A percentile compares a stretch with the other conserved stretches of the same genome.
phyloP scores from a whole-genome alignment of 2,329 filamentous ascomycete species.

The Acrocalymma vagum region DNA sequence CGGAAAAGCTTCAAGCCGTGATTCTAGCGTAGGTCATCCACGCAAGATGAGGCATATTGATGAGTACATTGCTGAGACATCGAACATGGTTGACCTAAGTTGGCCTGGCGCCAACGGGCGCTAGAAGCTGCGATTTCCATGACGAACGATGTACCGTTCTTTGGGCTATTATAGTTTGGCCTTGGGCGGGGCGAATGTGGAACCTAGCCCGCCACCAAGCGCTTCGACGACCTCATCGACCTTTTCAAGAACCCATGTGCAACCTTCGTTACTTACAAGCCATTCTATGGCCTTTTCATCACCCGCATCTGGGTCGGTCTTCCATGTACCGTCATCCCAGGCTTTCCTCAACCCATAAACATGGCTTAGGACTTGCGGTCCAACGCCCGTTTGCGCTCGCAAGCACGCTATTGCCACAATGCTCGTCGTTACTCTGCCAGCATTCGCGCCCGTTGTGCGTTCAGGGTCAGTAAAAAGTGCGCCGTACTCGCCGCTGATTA shows the following conservation, averaged over 20 bases:
- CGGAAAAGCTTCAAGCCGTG: too few species aligned
- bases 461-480: slow-evolving; percentile 75
- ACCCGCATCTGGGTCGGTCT: slow-evolving; percentile 53
- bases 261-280: slow-evolving; percentile 72
- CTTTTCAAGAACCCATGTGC: slow-evolving; percentile 67
- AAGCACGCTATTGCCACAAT: slow-evolving; percentile 78
- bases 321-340: slow-evolving; percentile 70
- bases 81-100: too few species aligned
- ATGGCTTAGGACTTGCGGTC: slow-evolving; percentile 82
- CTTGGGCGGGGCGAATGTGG: slow-evolving; percentile 39
- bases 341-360: slow-evolving; percentile 83
- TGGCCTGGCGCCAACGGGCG: too few species aligned
- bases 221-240: slow-evolving; percentile 67
- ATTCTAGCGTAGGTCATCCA: too few species aligned
- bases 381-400: slow-evolving; percentile 81
- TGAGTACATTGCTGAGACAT: too few species aligned
- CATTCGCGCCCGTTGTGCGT: slow-evolving; percentile 56
- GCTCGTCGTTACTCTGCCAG: slow-evolving; percentile 76
- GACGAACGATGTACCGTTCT: too few species aligned
- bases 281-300: slow-evolving; percentile 66
- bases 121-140: too few species aligned
- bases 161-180: slow-evolving; percentile 39
- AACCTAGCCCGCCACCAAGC: slow-evolving; percentile 37
- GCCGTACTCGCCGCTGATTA: slow-evolving; percentile 78
- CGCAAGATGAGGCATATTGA: too few species aligned